phyloP scores from a whole-genome alignment of 2,329 filamentous ascomycete genomes.

The Penicillium janthinellum region DNA sequence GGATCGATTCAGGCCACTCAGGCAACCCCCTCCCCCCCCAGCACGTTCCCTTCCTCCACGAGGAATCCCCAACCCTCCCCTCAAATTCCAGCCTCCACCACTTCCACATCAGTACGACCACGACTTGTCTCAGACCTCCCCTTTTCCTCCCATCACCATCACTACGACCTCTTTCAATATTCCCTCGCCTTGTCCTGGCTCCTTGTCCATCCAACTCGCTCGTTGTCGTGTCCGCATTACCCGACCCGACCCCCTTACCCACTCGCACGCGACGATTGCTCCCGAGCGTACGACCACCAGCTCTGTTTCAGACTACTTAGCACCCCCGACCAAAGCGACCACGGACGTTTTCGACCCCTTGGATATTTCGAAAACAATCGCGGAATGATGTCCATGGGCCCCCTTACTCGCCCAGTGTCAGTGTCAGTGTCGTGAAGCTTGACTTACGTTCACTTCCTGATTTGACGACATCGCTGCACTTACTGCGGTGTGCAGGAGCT shows the following conservation, averaged over 20 bases:
- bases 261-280: neutral
- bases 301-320: neutral
- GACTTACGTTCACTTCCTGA: constrained; percentile 15
- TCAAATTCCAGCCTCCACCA: constrained; percentile 27
- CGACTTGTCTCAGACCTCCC: neutral
- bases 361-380: constrained; percentile 5
- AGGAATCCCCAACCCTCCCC: constrained; percentile 19
- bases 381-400: constrained; percentile 35
- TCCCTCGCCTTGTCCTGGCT: neutral
- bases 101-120: neutral
- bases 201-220: neutral
- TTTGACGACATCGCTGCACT: constrained; percentile 1
- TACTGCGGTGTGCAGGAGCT: neutral
- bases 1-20: neutral
- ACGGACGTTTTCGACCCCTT: neutral
- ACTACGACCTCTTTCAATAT: neutral
- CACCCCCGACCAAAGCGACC: neutral
- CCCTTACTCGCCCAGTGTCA: constrained; percentile 18
- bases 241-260: neutral
- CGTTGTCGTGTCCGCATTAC: neutral
- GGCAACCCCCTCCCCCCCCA: neutral
- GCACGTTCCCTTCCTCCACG: constrained; percentile 27
- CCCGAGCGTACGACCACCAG: neutral
- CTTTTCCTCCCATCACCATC: neutral
- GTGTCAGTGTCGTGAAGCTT: constrained; percentile 26